Conservation (phyloP, 768 basidiomycete genomes). For the Mycena polygramma region DNA sequence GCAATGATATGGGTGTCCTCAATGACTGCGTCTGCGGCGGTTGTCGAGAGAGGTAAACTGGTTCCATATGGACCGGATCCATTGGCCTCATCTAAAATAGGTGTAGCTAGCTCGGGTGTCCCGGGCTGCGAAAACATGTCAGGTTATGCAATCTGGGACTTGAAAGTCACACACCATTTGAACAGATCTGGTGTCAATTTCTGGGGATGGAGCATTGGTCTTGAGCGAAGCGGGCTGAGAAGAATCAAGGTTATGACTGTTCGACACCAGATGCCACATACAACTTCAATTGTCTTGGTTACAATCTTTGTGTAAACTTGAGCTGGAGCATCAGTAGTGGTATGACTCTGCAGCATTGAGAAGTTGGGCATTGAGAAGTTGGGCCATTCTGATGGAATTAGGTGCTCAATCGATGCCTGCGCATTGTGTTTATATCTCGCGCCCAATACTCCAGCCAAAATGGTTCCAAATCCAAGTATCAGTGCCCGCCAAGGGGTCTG, state of each 20-base stretch:
- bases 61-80: too few species aligned
- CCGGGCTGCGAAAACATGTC: too few species aligned
- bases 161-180: too few species aligned
- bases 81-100: too few species aligned
- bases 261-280: neutral
- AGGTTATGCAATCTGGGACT: too few species aligned
- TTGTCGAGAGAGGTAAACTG: too few species aligned
- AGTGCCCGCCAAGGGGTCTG: neutral
- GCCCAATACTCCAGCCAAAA: neutral
- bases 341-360: neutral
- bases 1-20: too few species aligned
- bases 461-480: neutral
- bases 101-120: too few species aligned
- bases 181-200: too few species aligned
- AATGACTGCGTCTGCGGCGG: too few species aligned
- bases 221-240: neutral
- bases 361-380: neutral
- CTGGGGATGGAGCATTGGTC: neutral
- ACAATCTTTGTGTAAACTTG: neutral
- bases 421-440: neutral
- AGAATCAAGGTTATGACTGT: neutral
- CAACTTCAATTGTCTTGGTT: neutral
- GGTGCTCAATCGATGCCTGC: neutral
- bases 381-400: neutral
- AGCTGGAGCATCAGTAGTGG: neutral